These are phyloP conservation scores for Suillus occidentalis DNA, from an alignment of 768 basidiomycete species.

Conservation along the genomic window DNA sequence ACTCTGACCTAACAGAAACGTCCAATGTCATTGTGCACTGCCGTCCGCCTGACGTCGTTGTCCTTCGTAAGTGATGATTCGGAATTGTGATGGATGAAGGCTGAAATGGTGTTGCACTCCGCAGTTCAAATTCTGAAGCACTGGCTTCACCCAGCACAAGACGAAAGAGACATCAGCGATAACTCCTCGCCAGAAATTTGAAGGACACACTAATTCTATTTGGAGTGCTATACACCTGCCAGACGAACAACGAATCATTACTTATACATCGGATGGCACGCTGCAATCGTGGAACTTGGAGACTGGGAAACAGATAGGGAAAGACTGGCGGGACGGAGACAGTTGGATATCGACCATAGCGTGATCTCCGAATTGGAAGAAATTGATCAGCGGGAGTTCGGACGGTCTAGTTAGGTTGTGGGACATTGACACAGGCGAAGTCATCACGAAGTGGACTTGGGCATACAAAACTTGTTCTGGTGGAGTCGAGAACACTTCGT, in stretches of 20 bases:
- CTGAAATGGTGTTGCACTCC: neutral
- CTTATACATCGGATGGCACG: neutral
- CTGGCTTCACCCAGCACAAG: neutral
- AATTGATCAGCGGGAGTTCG: neutral
- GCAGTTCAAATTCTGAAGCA: neutral
- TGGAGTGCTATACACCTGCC: neutral
- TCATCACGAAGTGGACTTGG: neutral
- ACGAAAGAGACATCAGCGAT: neutral
- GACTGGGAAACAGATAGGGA: neutral
- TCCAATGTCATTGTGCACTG: neutral
- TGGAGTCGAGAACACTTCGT: neutral
- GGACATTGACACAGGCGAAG: neutral
- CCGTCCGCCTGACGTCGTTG: neutral
- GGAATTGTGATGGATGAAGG: neutral
- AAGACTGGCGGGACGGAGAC: neutral
- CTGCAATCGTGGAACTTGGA: neutral
- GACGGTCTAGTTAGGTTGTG: neutral
- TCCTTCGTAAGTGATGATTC: neutral
- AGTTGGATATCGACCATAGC: neutral
- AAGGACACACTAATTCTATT: neutral
- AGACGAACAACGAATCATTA: neutral
- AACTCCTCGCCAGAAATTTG: neutral
- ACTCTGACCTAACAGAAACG: neutral
- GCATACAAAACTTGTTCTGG: neutral
- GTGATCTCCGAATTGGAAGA: neutral